Evolutionary conservation across 441 rosid species (phyloP), one percentile per base, ranked within the genome.

Genomic region (Eruca vesicaria): DNA sequence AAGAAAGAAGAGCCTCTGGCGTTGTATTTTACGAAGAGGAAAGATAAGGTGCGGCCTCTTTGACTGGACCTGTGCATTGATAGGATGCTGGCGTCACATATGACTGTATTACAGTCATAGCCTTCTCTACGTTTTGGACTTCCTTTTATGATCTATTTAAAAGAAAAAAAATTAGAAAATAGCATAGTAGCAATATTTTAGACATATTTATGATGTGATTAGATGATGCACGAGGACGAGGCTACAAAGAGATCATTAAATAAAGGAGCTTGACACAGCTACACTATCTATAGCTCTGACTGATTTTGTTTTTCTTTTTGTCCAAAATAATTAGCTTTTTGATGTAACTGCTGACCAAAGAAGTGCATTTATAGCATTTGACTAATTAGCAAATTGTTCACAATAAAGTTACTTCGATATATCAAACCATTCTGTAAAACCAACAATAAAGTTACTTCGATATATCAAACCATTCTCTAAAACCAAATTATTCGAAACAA

Each of bases 161-260:
- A 45, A n/a, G 9, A 45, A 48, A n/a, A 48, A 16, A 12, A 2
- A 11, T 11, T 19, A 3, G 2, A 9, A 53, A 56, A 57, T 57
- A 55, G 60, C 23, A 57, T n/a, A 23, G 18, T 57, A 26, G 32
- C 31, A 56, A 7, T 50, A 18, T 50, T 43, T 14, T n/a, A n/a
- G n/a, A n/a, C 52, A 70, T 64, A 63, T 63, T 56, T 56, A 70
- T 56, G 75, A 69, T 63, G 79, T 55, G 66, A 63, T 20, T 20
- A 76, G 32, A 76, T 76, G 79, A 76, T 76, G 80, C 80, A 76
- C 80, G 76, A 76, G 72, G 75, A 70, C 56, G 60, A 70, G 79
- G 71, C 75, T 69, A 70, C 71, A 57, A 64, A 38, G 11, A 70
- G 76, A 70, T 76, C 76, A 76, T 76, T 76, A 45, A 76, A 58